Percentiles rank a stretch among this genome's conserved stretches.
These are phyloP conservation scores for Podospora comata DNA, from an alignment of 495 filamentous ascomycete species.

Conservation along the genomic window DNA sequence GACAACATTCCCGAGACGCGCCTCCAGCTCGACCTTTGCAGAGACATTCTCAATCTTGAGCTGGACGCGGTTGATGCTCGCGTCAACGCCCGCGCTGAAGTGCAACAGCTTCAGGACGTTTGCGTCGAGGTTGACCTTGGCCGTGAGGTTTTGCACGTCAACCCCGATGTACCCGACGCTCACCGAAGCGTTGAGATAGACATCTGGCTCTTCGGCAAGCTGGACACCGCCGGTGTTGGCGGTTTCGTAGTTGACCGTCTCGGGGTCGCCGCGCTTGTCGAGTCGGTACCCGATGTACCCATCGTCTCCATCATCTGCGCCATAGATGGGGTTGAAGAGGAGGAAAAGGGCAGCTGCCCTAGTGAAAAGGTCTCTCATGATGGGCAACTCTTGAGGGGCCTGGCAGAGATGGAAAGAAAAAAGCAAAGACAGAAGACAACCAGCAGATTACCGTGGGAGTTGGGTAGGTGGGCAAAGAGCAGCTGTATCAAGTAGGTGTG, in stretches of 20 bases:
- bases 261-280: constrained; percentile 45
- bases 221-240: constrained; percentile 44
- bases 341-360: constrained; percentile 31
- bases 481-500: constrained; percentile 2
- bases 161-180: constrained; percentile 52
- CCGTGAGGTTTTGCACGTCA: constrained; percentile 54
- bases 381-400: not conserved
- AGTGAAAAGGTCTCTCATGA: constrained; percentile 16
- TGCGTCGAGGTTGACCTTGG: constrained; percentile 58
- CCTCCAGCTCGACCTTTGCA: constrained; percentile 56
- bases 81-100: constrained; percentile 56
- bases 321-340: constrained; percentile 19
- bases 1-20: constrained; percentile 54
- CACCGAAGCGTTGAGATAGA: constrained; percentile 55
- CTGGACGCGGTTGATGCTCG: constrained; percentile 50
- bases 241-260: constrained; percentile 50
- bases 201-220: constrained; percentile 47
- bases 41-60: constrained; percentile 54
- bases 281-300: constrained; percentile 57
- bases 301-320: constrained; percentile 9
- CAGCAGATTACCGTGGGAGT: not conserved
- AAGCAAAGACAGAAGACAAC: constrained; percentile 8
- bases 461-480: not conserved
- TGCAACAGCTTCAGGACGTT: constrained; percentile 53
- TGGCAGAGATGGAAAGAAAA: constrained; percentile 2